These are phyloP conservation scores for Laburnicola sp. DNA, from an alignment of 2,329 filamentous ascomycete genomes.

Conservation along the genomic window DNA sequence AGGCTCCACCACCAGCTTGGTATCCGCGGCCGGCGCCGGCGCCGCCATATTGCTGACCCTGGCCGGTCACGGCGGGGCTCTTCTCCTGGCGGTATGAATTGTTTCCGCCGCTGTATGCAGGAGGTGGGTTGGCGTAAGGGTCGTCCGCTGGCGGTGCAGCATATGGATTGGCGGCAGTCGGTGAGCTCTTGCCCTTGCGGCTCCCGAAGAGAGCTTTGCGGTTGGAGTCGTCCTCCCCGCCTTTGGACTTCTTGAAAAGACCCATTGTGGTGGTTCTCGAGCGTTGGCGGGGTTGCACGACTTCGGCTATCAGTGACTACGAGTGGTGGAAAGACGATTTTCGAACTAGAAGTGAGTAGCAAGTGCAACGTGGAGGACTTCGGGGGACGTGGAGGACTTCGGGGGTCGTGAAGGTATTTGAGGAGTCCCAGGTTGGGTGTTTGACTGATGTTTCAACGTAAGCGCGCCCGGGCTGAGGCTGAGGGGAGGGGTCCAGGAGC, in stretches of 20 bases:
- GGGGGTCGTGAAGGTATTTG: slow-evolving; percentile 5
- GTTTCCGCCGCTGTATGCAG: slow-evolving; percentile 42
- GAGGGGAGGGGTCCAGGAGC: too few species aligned
- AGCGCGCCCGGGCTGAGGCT: too few species aligned
- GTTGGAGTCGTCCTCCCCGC: slow-evolving; percentile 56
- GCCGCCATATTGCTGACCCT: slow-evolving; percentile 50
- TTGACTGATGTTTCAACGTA: too few species aligned
- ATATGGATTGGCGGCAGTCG: slow-evolving; percentile 57
- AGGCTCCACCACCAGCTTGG: slow-evolving; percentile 24
- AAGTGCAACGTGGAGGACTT: neutral
- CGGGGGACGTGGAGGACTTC: too few species aligned
- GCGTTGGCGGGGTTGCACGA: too few species aligned
- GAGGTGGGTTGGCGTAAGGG: slow-evolving; percentile 55
- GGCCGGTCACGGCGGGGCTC: slow-evolving; percentile 46
- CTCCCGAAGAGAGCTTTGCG: slow-evolving; percentile 63
- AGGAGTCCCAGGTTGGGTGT: slow-evolving; percentile 18
- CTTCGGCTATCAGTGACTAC: too few species aligned
- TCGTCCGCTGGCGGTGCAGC: slow-evolving; percentile 55
- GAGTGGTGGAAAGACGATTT: too few species aligned
- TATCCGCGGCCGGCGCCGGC: slow-evolving; percentile 39
- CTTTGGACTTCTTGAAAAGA: slow-evolving; percentile 58
- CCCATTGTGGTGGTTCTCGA: too few species aligned
- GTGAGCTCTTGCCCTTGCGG: slow-evolving; percentile 56
- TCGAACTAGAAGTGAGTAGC: too few species aligned
- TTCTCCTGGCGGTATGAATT: slow-evolving; percentile 48